Percentiles rank a stretch among this genome's conserved stretches.
phyloP scores from a whole-genome alignment of 805 yeast genomes.

The Schizosaccharomyces cryophilus region DNA sequence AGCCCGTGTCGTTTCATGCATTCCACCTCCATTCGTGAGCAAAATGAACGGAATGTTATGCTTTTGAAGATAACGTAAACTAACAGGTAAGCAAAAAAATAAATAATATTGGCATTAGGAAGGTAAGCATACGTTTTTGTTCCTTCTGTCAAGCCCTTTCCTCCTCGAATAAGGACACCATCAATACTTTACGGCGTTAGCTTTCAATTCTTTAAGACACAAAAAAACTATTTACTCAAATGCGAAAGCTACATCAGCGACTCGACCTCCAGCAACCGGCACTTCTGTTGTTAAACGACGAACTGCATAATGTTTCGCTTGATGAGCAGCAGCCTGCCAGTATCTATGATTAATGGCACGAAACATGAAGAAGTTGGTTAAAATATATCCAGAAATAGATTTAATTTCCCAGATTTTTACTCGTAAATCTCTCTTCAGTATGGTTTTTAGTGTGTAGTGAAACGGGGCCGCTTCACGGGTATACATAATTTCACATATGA shows the following conservation, averaged over 20 bases:
- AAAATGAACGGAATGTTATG: conserved; percentile 30
- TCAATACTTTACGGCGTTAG: conserved; percentile 26
- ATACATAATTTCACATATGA: no score
- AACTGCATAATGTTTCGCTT: background rate
- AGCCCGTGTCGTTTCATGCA: conserved; percentile 27
- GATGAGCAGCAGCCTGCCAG: background rate
- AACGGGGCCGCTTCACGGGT: no score
- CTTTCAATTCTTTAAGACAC: background rate
- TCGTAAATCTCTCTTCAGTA: no score
- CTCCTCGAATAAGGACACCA: conserved; percentile 66
- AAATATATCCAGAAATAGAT: no score
- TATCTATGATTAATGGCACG: background rate
- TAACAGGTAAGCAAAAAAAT: background rate
- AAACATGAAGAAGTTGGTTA: background rate
- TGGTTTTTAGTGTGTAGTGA: no score
- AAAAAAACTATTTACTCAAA: conserved; percentile 9
- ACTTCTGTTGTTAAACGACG: background rate
- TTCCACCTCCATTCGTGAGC: conserved; percentile 1
- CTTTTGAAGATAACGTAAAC: conserved; percentile 24
- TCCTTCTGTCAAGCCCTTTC: conserved; percentile 41
- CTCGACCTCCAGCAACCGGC: background rate
- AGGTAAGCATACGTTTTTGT: conserved; percentile 20
- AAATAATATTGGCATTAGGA: background rate
- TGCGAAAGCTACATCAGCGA: conserved; percentile 9
- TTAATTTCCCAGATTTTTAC: no score